These are phyloP conservation scores for Phlebiopsis flavidoalba DNA, from an alignment of 768 basidiomycete genomes.

Conservation along the genomic window DNA sequence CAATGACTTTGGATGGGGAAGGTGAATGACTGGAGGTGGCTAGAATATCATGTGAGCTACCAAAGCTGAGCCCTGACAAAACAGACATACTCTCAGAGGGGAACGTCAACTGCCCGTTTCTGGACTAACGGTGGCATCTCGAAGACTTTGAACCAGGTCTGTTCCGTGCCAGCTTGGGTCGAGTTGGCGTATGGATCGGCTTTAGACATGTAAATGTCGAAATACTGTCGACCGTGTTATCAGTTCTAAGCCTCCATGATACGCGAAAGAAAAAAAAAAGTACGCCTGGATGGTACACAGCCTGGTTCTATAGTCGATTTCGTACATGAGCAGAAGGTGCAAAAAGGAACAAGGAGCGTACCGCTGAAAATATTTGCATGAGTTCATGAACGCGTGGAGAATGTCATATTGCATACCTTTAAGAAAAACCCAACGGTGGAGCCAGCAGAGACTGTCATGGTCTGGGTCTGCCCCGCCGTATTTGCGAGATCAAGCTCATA, in stretches of 20 bases:
- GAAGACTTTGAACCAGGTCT: constrained; percentile 41
- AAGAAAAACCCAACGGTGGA: constrained; percentile 23
- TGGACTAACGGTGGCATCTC: constrained; percentile 24
- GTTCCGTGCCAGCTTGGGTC: constrained; percentile 32
- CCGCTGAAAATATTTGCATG: constrained; percentile 1
- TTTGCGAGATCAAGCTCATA: constrained; percentile 23
- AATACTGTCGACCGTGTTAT: constrained; percentile 11
- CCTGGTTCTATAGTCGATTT: constrained; percentile 7
- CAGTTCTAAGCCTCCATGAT: not conserved
- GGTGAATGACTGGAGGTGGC: constrained; percentile 18
- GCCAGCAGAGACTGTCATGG: constrained; percentile 22
- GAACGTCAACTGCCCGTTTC: constrained; percentile 22
- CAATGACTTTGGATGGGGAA: constrained; percentile 24
- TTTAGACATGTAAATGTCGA: constrained; percentile 26
- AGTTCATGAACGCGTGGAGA: not conserved
- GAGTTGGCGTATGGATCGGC: constrained; percentile 20
- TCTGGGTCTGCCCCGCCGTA: constrained; percentile 18
- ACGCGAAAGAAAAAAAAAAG: not conserved
- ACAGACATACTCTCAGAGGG: constrained; percentile 19
- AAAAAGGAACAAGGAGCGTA: not conserved
- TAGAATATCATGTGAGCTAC: not conserved
- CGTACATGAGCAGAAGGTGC: not conserved
- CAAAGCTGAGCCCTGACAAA: not conserved
- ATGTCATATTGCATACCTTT: constrained; percentile 1
- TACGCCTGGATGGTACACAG: constrained; percentile 22